A percentile compares a stretch with the other conserved stretches of the same genome.
These are phyloP conservation scores for Sarocladiaceae sp. DNA, from an alignment of 2,329 filamentous ascomycete species.

Conservation along the genomic window DNA sequence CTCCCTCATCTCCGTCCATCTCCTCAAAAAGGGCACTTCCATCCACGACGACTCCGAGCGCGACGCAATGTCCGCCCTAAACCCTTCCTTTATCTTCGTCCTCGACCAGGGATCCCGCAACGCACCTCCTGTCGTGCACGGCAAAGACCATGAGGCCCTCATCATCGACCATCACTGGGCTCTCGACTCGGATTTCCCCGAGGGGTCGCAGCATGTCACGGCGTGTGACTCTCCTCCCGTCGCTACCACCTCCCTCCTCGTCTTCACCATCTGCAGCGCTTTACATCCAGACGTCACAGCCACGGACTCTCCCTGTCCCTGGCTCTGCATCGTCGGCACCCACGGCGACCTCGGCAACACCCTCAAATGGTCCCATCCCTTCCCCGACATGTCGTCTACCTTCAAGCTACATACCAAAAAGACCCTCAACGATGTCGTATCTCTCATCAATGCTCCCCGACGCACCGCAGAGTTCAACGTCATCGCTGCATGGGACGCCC, in stretches of 20 bases:
- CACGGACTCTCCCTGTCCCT: slow-evolving; percentile 41
- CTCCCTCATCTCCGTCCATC: slow-evolving; percentile 48
- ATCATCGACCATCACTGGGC: slow-evolving; percentile 62
- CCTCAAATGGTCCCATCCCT: slow-evolving; percentile 59
- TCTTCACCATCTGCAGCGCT: slow-evolving; percentile 54
- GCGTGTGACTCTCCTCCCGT: slow-evolving; percentile 60
- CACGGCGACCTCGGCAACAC: slow-evolving; percentile 60
- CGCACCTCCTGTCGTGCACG: slow-evolving; percentile 46
- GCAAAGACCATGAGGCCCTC: slow-evolving; percentile 39
- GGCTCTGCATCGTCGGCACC: slow-evolving; percentile 59
- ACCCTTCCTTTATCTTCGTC: slow-evolving; percentile 54
- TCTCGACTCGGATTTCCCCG: slow-evolving; percentile 48
- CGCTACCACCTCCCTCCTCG: slow-evolving; percentile 57
- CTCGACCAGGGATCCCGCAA: slow-evolving; percentile 58
- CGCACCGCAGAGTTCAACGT: slow-evolving; percentile 57
- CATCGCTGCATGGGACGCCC: slow-evolving; percentile 51
- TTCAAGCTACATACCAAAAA: slow-evolving; percentile 59
- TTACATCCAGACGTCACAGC: slow-evolving; percentile 42
- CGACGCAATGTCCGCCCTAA: slow-evolving; percentile 38
- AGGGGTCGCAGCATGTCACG: slow-evolving; percentile 47
- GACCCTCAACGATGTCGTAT: slow-evolving; percentile 54
- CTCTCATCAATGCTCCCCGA: slow-evolving; percentile 58
- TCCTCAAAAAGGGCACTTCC: slow-evolving; percentile 52
- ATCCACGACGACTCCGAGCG: slow-evolving; percentile 51
- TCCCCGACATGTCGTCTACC: slow-evolving; percentile 56